Evolutionary conservation across 208 protist genomes (phyloP).

Genomic region (Angomonas deanei): DNA sequence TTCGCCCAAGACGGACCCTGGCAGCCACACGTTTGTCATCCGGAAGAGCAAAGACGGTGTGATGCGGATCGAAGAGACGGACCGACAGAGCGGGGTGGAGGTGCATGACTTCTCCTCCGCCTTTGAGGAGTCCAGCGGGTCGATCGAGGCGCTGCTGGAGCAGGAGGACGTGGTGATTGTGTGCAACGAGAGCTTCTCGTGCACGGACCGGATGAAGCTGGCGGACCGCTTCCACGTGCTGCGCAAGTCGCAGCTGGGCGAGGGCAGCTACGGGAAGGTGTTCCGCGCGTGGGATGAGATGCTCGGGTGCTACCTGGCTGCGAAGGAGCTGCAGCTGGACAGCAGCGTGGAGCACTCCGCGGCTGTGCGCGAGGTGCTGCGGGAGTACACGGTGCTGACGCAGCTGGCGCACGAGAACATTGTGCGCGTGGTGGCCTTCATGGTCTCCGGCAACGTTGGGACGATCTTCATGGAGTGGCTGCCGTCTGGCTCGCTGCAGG

Average conservation of each 20-base stretch:
- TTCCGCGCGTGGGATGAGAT: conserved; percentile 58
- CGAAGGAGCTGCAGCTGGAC: conserved; percentile 57
- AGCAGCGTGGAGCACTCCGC: conserved; percentile 13
- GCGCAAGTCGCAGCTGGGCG: conserved; percentile 23
- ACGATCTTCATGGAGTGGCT: conserved; percentile 79
- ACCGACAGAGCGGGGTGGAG: neutral
- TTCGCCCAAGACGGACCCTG: neutral
- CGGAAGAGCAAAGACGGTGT: neutral
- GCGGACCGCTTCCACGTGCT: conserved; percentile 48
- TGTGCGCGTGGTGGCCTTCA: conserved; percentile 61
- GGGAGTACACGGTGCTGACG: conserved; percentile 69
- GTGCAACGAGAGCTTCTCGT: conserved; percentile 43
- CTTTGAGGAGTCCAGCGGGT: neutral
- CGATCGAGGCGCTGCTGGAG: conserved; percentile 33
- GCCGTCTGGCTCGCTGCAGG: conserved; percentile 52
- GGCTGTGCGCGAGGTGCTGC: conserved; percentile 42
- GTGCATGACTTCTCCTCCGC: neutral
- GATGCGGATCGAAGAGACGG: neutral
- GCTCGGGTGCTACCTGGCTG: conserved; percentile 48
- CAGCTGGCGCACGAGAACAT: conserved; percentile 61
- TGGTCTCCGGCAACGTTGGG: conserved; percentile 32
- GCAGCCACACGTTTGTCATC: neutral
- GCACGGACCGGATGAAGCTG: conserved; percentile 34
- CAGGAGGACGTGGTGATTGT: conserved; percentile 54
- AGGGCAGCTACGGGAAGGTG: conserved; percentile 46